phyloP scores from a whole-genome alignment of 2,329 filamentous ascomycete species.

The Paraconiothyrium brasiliense region DNA sequence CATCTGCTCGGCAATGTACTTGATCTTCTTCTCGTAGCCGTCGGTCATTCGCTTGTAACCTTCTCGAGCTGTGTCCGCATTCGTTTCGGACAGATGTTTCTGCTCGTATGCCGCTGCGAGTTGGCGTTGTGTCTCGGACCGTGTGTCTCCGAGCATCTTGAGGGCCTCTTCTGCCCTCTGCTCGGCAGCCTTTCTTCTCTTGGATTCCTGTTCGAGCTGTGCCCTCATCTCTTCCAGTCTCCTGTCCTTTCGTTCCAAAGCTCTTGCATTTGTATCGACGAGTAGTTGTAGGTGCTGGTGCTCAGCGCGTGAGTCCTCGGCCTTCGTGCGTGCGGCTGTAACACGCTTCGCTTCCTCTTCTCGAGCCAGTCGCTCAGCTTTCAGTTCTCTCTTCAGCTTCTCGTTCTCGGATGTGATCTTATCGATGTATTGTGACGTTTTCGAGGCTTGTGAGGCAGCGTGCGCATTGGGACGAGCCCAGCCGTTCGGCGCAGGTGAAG shows the following conservation, averaged over 20 bases:
- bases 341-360: slow-evolving; percentile 77
- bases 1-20: slow-evolving; percentile 62
- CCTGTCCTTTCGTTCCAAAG: slow-evolving; percentile 76
- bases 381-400: slow-evolving; percentile 73
- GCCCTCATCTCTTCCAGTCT: slow-evolving; percentile 75
- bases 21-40: slow-evolving; percentile 52
- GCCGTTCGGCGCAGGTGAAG: slow-evolving; percentile 27
- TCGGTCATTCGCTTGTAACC: slow-evolving; percentile 75
- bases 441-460: slow-evolving; percentile 40
- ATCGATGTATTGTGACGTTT: slow-evolving; percentile 68
- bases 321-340: slow-evolving; percentile 74
- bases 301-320: slow-evolving; percentile 73
- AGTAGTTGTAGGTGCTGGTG: slow-evolving; percentile 76
- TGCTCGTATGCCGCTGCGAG: slow-evolving; percentile 65
- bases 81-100: slow-evolving; percentile 64
- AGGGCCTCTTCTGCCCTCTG: slow-evolving; percentile 69
- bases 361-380: slow-evolving; percentile 57
- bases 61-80: slow-evolving; percentile 74
- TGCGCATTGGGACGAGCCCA: slow-evolving; percentile 41
- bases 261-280: slow-evolving; percentile 74
- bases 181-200: slow-evolving; percentile 67
- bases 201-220: slow-evolving; percentile 71
- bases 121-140: slow-evolving; percentile 67
- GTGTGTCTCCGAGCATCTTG: slow-evolving; percentile 69
- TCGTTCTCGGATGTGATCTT: slow-evolving; percentile 83